A percentile compares a stretch with the other conserved stretches of the same genome.
phyloP scores from a whole-genome alignment of 73 alveolate species.

The Urostyla sp. region DNA sequence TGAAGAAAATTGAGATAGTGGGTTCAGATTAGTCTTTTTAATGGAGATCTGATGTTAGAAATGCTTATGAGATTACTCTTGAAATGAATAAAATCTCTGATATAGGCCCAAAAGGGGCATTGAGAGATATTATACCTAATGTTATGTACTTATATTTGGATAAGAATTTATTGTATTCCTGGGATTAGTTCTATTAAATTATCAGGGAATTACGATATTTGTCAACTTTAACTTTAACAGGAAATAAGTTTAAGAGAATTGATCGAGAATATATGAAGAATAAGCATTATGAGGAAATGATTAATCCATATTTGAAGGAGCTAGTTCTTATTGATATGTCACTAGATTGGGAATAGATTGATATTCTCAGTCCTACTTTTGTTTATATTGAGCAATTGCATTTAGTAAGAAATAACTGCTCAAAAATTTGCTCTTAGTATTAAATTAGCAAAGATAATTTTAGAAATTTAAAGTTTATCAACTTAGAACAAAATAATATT shows the following conservation, averaged over 20 bases:
- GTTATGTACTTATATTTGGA: slow-evolving; percentile 72
- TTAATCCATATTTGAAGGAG: slow-evolving; percentile 68
- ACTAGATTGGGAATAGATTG: slow-evolving; percentile 72
- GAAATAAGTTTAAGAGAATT: slow-evolving; percentile 66
- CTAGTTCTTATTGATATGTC: slow-evolving; percentile 79
- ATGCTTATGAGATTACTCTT: slow-evolving; percentile 51
- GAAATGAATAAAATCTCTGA: slow-evolving; percentile 57
- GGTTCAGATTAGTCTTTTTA: slow-evolving; percentile 64
- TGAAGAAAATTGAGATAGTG: slow-evolving; percentile 65
- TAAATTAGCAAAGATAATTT: slow-evolving; percentile 66
- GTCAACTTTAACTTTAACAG: slow-evolving; percentile 72
- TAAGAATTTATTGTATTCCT: slow-evolving; percentile 72
- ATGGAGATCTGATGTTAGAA: slow-evolving; percentile 66
- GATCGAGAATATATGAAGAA: slow-evolving; percentile 44
- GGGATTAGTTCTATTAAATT: slow-evolving; percentile 80
- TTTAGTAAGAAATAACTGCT: slow-evolving; percentile 68
- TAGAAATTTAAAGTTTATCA: slow-evolving; percentile 67
- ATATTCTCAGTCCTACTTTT: slow-evolving; percentile 77
- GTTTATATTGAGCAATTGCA: slow-evolving; percentile 71
- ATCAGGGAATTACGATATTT: slow-evolving; percentile 65
- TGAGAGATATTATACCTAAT: slow-evolving; percentile 65
- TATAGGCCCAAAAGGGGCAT: slow-evolving; percentile 70
- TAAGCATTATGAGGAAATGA: slow-evolving; percentile 48
- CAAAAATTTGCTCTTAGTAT: slow-evolving; percentile 65
- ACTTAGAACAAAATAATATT: slow-evolving; percentile 72